Percentiles rank a stretch among this genome's conserved stretches.
Evolutionary conservation across 345 rosid genomes (phyloP).

Genomic region (Turnera subulata): DNA sequence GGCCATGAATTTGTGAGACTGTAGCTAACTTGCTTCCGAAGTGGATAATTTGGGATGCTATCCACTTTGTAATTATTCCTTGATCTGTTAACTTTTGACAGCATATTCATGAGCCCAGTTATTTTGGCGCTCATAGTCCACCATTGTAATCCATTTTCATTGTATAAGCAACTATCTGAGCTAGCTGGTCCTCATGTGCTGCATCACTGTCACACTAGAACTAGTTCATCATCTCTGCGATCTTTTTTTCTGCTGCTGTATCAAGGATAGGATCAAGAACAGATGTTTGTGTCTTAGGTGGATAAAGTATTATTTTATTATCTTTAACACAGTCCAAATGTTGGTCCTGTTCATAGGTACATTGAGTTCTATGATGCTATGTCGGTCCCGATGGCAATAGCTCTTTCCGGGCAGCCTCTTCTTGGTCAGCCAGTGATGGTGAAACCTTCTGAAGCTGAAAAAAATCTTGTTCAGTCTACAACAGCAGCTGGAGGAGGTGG

Average conservation of each 20-base stretch:
- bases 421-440: slow-evolving; percentile 97
- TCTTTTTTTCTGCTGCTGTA: background rate
- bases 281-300: background rate
- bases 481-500: slow-evolving; percentile 60
- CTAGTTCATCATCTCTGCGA: background rate
- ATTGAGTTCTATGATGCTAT: slow-evolving; percentile 93
- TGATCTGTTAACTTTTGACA: too few species aligned
- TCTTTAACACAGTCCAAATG: background rate
- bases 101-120: too few species aligned
- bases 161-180: too few species aligned
- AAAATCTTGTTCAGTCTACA: slow-evolving; percentile 94
- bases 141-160: background rate
- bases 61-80: too few species aligned
- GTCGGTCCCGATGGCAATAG: slow-evolving; percentile 99
- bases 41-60: too few species aligned
- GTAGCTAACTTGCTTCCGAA: too few species aligned
- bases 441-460: slow-evolving; percentile 99
- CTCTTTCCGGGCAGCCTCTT: slow-evolving; percentile 96
- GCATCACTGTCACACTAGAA: too few species aligned
- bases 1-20: too few species aligned
- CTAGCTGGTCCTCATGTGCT: too few species aligned
- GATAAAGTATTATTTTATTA: background rate
- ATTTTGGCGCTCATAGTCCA: too few species aligned
- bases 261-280: background rate
- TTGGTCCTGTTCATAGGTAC: slow-evolving; percentile 51